phyloP scores from a whole-genome alignment of 257 asterid species.

The Lavandula angustifolia region DNA sequence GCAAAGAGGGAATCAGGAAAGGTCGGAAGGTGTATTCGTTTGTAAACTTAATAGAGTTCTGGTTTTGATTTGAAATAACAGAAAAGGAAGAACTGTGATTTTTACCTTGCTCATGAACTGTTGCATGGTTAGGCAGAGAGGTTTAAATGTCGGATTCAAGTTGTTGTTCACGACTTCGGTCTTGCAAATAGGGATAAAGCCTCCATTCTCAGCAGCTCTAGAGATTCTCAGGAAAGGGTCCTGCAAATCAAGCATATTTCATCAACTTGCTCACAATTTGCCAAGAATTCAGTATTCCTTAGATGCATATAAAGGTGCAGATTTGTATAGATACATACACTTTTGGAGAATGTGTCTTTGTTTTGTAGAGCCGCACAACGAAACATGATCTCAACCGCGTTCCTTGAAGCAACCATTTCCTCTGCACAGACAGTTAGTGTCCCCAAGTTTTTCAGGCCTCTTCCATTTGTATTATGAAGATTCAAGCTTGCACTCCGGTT shows the following conservation, averaged over 20 bases:
- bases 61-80: background rate
- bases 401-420: constrained; percentile 67
- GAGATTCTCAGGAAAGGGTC: constrained; percentile 87
- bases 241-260: constrained; percentile 35
- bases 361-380: constrained; percentile 59
- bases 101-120: constrained; percentile 64
- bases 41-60: constrained; percentile 4
- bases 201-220: constrained; percentile 58
- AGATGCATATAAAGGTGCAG: no score
- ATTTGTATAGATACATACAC: constrained; percentile 49
- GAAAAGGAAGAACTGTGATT: no score
- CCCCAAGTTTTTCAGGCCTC: constrained; percentile 50
- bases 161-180: constrained; percentile 78
- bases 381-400: constrained; percentile 57
- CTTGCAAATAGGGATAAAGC: constrained; percentile 65
- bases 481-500: constrained; percentile 50
- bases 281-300: background rate
- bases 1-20: constrained; percentile 14
- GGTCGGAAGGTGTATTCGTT: background rate
- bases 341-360: constrained; percentile 73
- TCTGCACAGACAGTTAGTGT: constrained; percentile 65
- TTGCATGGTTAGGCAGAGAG: constrained; percentile 54
- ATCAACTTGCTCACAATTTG: background rate
- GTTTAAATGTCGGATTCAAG: constrained; percentile 75
- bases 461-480: constrained; percentile 47